Base-by-base conservation (phyloP, 345 rosid species). In the Stellera chamaejasme region DNA sequence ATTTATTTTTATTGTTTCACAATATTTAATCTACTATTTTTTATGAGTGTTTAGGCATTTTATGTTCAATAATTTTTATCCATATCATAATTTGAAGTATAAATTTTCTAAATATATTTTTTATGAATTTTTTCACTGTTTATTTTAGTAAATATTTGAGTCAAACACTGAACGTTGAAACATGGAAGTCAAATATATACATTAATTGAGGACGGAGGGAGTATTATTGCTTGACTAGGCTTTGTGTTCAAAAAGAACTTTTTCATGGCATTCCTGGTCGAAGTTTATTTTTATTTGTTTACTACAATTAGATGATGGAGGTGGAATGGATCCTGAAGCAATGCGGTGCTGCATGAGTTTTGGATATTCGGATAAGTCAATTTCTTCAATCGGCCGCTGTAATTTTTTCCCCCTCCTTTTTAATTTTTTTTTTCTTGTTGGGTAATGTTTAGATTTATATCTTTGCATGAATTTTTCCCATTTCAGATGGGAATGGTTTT, bases 401-500 rank as follows among this genome's bases (percentile, higher is more conserved):
- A 82, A 36, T 53, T 19, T 46, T 32, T 7, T 32, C 39, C 3
- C 59, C 67, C 65, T 64, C 45, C n/a, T n/a, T n/a, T n/a, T n/a
- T 69, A 19, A 36, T 36, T 43, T 27, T 10, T 25, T 74, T 67
- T 23, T 45, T 45, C 19, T 27, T 44, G 10, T 49, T 62, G 15
- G n/a, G 74, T 64, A 32, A 32, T 53, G 50, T 10, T 3, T 32
- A 27, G 54, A 43, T 46, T 13, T 42, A 27, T 41, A 57, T 77
- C 58, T 45, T 44, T 52, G 56, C 60, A 54, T 66, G 58, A 66
- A 27, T 59, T 69, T 27, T n/a, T 78, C 65, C 59, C 59, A 66
- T 74, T 82, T 56, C 75, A 88, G 98, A 92, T 79, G 98, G 96
- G 11, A 92, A 92, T 75, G 96, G 98, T 69, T 92, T 88, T 79